Conservation (phyloP, 371 early-diverging fungal species). For the Batrachochytrium dendrobatidis region DNA sequence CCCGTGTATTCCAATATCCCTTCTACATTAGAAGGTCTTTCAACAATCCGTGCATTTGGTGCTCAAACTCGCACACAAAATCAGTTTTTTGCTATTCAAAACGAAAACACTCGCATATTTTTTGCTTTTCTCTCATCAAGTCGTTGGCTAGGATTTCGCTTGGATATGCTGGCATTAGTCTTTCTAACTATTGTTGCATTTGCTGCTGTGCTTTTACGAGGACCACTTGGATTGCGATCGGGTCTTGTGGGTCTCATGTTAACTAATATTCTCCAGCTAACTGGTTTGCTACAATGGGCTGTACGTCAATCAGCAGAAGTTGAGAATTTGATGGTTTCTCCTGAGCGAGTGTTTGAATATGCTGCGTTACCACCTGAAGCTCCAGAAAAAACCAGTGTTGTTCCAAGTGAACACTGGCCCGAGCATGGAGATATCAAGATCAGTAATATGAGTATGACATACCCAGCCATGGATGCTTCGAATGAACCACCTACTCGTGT, state of each 20-base stretch:
- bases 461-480: slow-evolving; percentile 19
- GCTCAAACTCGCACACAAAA: slow-evolving; percentile 50
- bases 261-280: slow-evolving; percentile 28
- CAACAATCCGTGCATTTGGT: slow-evolving; percentile 72
- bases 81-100: slow-evolving; percentile 25
- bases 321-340: slow-evolving; percentile 34
- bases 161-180: slow-evolving; percentile 24
- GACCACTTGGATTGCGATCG: slow-evolving; percentile 17
- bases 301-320: slow-evolving; percentile 35
- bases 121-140: slow-evolving; percentile 26
- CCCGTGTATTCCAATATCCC: slow-evolving; percentile 36
- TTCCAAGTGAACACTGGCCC: slow-evolving; percentile 38
- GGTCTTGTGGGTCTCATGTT: slow-evolving; percentile 31
- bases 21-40: slow-evolving; percentile 53
- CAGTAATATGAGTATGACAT: slow-evolving; percentile 20
- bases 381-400: slow-evolving; percentile 15
- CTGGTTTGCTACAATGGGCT: slow-evolving; percentile 34
- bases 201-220: slow-evolving; percentile 20
- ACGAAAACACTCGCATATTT: slow-evolving; percentile 38
- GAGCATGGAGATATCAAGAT: slow-evolving; percentile 27
- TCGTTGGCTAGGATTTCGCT: slow-evolving; percentile 39
- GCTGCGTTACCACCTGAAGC: slow-evolving; percentile 28
- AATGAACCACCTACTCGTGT: slow-evolving; percentile 13
- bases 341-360: slow-evolving; percentile 40
- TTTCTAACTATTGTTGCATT: slow-evolving; percentile 24